Evolutionary conservation across 2,329 filamentous ascomycete genomes (phyloP).

Genomic region (Sarocladiaceae sp.): DNA sequence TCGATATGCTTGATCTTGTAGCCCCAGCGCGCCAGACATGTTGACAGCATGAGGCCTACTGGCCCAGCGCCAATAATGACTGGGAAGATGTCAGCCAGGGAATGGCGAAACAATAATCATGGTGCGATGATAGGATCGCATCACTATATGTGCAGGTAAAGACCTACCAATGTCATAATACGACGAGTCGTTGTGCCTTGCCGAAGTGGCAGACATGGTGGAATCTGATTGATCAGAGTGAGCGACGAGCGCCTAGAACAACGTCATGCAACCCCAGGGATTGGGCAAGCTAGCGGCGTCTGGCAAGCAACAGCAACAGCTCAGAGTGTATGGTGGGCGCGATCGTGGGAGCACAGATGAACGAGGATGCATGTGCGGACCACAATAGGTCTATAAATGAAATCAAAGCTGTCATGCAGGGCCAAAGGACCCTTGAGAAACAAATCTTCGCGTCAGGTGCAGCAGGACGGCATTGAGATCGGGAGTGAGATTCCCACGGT

Average conservation of each 20-base stretch:
- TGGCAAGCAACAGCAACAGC: background rate
- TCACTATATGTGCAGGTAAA: background rate
- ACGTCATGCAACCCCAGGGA: conserved; percentile 1
- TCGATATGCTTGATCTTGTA: conserved; percentile 95
- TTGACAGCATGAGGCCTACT: conserved; percentile 57
- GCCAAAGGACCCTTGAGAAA: conserved; percentile 2
- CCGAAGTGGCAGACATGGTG: background rate
- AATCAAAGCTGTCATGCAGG: conserved; percentile 1
- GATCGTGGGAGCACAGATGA: background rate
- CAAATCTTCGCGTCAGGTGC: background rate
- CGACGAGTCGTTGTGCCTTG: background rate
- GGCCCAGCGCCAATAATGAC: conserved; percentile 35
- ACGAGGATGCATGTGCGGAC: background rate
- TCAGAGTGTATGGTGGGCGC: background rate
- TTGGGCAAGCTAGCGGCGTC: background rate
- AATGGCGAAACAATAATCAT: background rate
- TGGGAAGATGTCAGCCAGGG: background rate
- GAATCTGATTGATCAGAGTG: background rate
- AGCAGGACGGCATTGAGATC: conserved; percentile 8
- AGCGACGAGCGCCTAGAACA: background rate
- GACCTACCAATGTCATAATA: conserved; percentile 7
- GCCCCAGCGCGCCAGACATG: conserved; percentile 84
- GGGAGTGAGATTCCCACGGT: conserved; percentile 3
- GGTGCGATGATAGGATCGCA: background rate
- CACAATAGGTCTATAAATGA: conserved; percentile 3